phyloP scores from a whole-genome alignment of 805 yeast genomes.

The Myxozyma vanderwaltii region DNA sequence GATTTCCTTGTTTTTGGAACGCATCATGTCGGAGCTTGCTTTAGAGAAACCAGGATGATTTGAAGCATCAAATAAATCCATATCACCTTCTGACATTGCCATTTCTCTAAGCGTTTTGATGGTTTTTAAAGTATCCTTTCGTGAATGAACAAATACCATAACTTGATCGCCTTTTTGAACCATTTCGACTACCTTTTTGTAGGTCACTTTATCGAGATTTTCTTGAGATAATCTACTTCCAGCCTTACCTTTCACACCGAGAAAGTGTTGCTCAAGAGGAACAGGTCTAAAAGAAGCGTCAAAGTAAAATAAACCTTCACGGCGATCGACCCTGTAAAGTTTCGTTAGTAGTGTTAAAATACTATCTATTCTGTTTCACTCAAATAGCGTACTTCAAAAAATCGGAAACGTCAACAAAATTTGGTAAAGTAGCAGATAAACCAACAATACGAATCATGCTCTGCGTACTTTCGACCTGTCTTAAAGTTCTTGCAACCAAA shows the following conservation, averaged over 20 bases:
- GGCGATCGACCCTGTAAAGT: slow-evolving; percentile 65
- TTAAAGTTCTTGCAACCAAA: slow-evolving; percentile 85
- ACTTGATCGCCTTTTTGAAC: slow-evolving; percentile 65
- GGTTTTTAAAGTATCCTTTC: slow-evolving; percentile 88
- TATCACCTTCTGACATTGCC: slow-evolving; percentile 65
- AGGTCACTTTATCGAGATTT: slow-evolving; percentile 69
- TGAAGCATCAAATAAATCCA: slow-evolving; percentile 49
- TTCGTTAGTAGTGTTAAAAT: not conserved
- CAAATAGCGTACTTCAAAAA: slow-evolving; percentile 50
- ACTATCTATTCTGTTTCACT: slow-evolving; percentile 44
- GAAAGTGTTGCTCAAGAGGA: slow-evolving; percentile 82
- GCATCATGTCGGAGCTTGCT: slow-evolving; percentile 64
- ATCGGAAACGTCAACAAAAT: slow-evolving; percentile 90
- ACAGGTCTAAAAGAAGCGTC: slow-evolving; percentile 93
- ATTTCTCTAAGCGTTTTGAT: slow-evolving; percentile 69
- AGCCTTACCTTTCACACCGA: slow-evolving; percentile 85
- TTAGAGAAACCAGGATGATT: slow-evolving; percentile 43
- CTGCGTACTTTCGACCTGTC: slow-evolving; percentile 94
- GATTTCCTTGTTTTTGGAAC: slow-evolving; percentile 72
- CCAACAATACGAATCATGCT: slow-evolving; percentile 93
- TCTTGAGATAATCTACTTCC: slow-evolving; percentile 63
- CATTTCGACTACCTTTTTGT: slow-evolving; percentile 71
- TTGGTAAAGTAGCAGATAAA: slow-evolving; percentile 90
- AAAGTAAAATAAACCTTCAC: slow-evolving; percentile 90
- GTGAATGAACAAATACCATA: slow-evolving; percentile 94